phyloP scores from a whole-genome alignment of 805 yeast species.

The Yamadazyma olivae region DNA sequence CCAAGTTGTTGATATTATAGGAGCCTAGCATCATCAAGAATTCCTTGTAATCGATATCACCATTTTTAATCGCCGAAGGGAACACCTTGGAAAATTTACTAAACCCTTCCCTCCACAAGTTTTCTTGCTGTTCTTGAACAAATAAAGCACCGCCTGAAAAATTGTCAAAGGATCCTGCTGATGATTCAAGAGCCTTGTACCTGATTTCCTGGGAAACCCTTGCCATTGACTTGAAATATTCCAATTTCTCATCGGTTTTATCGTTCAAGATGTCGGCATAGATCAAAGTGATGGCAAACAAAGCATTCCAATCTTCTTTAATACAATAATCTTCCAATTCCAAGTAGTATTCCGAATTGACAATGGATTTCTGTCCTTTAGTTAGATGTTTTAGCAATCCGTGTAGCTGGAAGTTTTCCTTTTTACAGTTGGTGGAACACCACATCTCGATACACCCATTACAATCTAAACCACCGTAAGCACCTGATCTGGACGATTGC shows the following conservation, averaged over 20 bases:
- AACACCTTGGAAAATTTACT: slow-evolving; percentile 49
- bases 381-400: slow-evolving; percentile 53
- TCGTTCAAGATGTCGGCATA: slow-evolving; percentile 46
- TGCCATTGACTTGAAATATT: slow-evolving; percentile 64
- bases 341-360: slow-evolving; percentile 49
- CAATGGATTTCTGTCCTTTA: slow-evolving; percentile 30
- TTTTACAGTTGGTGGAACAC: slow-evolving; percentile 67
- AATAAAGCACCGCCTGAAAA: slow-evolving; percentile 53
- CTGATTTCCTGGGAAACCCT: slow-evolving; percentile 65
- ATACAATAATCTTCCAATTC: slow-evolving; percentile 59
- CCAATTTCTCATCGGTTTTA: slow-evolving; percentile 33
- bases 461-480: slow-evolving; percentile 58
- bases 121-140: slow-evolving; percentile 53
- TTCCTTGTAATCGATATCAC: slow-evolving; percentile 43
- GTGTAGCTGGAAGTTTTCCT: slow-evolving; percentile 49
- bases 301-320: slow-evolving; percentile 65
- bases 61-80: slow-evolving; percentile 22
- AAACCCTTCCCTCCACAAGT: slow-evolving; percentile 59
- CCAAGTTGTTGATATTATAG: slow-evolving; percentile 70
- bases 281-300: slow-evolving; percentile 60
- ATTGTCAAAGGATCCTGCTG: slow-evolving; percentile 51
- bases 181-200: slow-evolving; percentile 55
- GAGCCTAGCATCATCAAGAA: slow-evolving; percentile 65
- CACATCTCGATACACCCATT: slow-evolving; percentile 61
- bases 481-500: slow-evolving; percentile 12